Percentiles rank a stretch among this genome's conserved stretches.
These are phyloP conservation scores for Clohesyomyces aquaticus DNA, from an alignment of 495 filamentous ascomycete species.

Conservation along the genomic window DNA sequence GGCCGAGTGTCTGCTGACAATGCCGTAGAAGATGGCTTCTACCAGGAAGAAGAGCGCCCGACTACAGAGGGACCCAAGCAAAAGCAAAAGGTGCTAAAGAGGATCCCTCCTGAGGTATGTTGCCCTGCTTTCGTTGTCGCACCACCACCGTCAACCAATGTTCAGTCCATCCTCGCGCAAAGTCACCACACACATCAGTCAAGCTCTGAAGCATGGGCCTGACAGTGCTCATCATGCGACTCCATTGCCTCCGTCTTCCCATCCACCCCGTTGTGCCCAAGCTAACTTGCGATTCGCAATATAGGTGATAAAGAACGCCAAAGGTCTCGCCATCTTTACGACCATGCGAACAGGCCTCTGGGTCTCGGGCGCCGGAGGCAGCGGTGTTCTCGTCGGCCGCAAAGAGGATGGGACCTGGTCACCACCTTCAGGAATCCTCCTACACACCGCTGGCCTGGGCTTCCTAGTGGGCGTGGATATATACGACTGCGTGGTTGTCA, in stretches of 20 bases:
- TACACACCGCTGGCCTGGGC: conserved; percentile 84
- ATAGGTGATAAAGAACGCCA: conserved; percentile 76
- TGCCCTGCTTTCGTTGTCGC: background rate
- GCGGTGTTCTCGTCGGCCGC: conserved; percentile 78
- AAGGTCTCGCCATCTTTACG: conserved; percentile 88
- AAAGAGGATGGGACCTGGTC: conserved; percentile 86
- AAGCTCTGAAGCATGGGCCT: too few species aligned
- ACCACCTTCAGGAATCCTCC: conserved; percentile 81
- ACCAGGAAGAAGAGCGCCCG: conserved; percentile 48
- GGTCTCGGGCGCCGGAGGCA: conserved; percentile 85
- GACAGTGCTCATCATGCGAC: too few species aligned
- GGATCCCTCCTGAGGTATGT: conserved; percentile 70
- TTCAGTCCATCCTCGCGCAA: background rate
- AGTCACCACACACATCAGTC: too few species aligned
- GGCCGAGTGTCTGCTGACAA: conserved; percentile 17
- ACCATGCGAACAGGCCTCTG: conserved; percentile 91
- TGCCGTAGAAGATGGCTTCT: conserved; percentile 63
- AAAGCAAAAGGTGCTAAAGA: conserved; percentile 74
- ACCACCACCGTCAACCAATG: background rate
- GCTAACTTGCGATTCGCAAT: too few species aligned
- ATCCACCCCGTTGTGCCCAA: too few species aligned
- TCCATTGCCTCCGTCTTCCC: too few species aligned
- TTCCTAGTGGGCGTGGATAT: conserved; percentile 90
- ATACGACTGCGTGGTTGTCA: conserved; percentile 89
- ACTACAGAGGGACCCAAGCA: conserved; percentile 59